A percentile compares a stretch with the other conserved stretches of the same genome.
Evolutionary conservation across 2,329 filamentous ascomycete species (phyloP).

Genomic region (Curvularia hawaiiensis): DNA sequence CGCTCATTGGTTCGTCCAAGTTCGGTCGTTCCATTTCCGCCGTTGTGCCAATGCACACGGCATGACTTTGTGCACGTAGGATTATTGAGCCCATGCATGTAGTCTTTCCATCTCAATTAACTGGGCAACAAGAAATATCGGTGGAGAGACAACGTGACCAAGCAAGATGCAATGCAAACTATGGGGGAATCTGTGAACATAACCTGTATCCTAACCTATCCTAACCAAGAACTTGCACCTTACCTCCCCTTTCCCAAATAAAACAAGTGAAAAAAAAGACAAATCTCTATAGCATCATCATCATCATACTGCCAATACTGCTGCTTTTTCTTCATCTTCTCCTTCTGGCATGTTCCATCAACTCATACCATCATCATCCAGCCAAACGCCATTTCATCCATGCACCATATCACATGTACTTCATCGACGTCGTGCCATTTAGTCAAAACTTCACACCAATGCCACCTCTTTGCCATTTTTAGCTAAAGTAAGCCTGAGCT

Average conservation of each 20-base stretch:
- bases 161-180: background rate
- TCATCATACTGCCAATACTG: background rate
- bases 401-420: slow-evolving; percentile 11
- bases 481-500: slow-evolving; percentile 79
- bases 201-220: background rate
- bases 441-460: background rate
- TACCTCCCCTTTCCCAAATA: background rate
- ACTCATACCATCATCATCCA: slow-evolving; percentile 2
- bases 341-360: background rate
- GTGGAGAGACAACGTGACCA: background rate
- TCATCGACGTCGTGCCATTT: slow-evolving; percentile 1
- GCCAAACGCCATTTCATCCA: slow-evolving; percentile 11
- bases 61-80: too few relatives aligned
- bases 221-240: background rate
- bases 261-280: background rate
- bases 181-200: slow-evolving; percentile 3
- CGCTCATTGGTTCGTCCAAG: background rate
- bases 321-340: background rate
- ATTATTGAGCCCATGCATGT: too few relatives aligned
- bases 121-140: too few relatives aligned
- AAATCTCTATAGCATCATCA: background rate
- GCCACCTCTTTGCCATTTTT: slow-evolving; percentile 30
- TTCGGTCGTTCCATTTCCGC: too few relatives aligned
- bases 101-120: too few relatives aligned
- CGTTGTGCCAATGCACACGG: too few relatives aligned